Evolutionary conservation across 306 rosid genomes (phyloP), one percentile per base, ranked within the genome.

Genomic region (Corylus avellana): DNA sequence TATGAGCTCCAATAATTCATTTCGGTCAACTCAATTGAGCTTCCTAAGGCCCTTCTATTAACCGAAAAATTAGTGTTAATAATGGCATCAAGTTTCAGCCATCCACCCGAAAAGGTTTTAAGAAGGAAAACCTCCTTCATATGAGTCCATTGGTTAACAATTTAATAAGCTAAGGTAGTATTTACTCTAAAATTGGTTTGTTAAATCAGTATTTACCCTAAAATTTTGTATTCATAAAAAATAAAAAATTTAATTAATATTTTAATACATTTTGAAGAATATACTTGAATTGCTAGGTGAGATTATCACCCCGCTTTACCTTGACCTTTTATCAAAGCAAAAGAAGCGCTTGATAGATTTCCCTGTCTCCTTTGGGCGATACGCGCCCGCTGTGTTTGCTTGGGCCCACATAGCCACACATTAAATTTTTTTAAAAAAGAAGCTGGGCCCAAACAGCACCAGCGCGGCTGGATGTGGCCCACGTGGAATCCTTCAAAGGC

Each of bases 391-490:
- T 42, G 75, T 32, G 7, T 63, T 32, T 46, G 3, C 1, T 11
- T 5, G 77, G 86, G 77, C 77, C 70, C 74, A 74, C 76, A 9
- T 8, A 12, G 39, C 46, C 78, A 8, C 77, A 64, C n/a, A 62
- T 18, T 51, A 3, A 10, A 49, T 4, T 35, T 1, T 4, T 35
- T 1, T 0, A 12, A 16, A 75, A 75, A 48, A 22, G 2, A 12
- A 12, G 20, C 18, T 27, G 9, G 8, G 10, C 17, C 37, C 66
- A 37, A 78, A 76, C 84, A 85, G 86, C 82, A 35, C 72, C 56
- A 37, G 2, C 48, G 55, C 73, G 72, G 89, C 88, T 85, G 92
- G 84, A 78, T 47, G 72, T 39, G 78, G 63, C 63, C 85, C 90
- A 90, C 85, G 87, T 87, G 83, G 50, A 78, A 37, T 10, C 54